Conservation (phyloP, 139 green algal species). For the Chlorella vulgaris region DNA sequence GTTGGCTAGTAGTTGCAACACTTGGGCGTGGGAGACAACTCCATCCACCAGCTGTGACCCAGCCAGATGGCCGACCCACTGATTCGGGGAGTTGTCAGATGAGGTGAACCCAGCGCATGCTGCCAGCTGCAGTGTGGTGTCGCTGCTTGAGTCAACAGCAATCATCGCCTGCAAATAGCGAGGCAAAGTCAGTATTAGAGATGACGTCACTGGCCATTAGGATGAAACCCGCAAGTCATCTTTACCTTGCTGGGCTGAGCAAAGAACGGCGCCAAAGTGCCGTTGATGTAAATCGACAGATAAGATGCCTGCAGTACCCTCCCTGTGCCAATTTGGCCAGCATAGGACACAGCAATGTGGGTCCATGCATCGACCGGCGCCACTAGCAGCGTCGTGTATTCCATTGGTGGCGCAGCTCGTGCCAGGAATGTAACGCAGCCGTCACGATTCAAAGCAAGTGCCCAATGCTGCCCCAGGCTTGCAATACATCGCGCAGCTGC, state of each 20-base stretch:
- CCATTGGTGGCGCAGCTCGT: not conserved
- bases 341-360: not conserved
- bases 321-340: not conserved
- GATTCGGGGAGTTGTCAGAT: not conserved
- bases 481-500: not conserved
- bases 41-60: not conserved
- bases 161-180: too few relatives aligned
- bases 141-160: too few relatives aligned
- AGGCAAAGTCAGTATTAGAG: not conserved
- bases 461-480: not conserved
- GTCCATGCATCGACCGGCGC: not conserved
- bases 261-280: not conserved
- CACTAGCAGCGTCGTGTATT: not conserved
- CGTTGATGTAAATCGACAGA: not conserved
- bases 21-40: not conserved
- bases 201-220: not conserved
- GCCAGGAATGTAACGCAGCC: not conserved
- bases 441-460: not conserved
- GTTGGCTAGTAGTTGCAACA: not conserved
- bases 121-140: too few relatives aligned
- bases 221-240: not conserved
- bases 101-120: too few relatives aligned
- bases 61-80: not conserved
- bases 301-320: not conserved
- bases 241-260: not conserved